Conservation (phyloP, 2,329 filamentous ascomycete genomes). For the Trichoderma sp. region DNA sequence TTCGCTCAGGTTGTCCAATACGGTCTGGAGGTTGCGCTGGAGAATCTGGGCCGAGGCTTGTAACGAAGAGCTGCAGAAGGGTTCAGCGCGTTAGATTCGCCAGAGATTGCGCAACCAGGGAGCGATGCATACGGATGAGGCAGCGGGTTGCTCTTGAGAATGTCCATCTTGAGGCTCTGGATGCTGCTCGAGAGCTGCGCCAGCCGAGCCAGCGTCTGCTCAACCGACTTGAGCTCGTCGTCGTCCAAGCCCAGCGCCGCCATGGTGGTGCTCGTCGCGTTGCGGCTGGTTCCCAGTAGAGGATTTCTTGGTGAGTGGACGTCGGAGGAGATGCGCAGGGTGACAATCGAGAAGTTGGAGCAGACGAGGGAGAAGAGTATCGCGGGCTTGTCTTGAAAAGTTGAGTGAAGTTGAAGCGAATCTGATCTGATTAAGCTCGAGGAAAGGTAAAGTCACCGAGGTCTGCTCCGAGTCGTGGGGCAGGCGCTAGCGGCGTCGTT, state of each 20-base stretch:
- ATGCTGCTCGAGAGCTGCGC: slow-evolving; percentile 70
- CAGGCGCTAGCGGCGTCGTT: neutral
- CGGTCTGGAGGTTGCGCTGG: slow-evolving; percentile 67
- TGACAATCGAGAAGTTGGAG: too few species aligned
- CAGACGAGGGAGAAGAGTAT: too few species aligned
- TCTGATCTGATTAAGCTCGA: neutral
- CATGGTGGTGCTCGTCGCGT: slow-evolving; percentile 35
- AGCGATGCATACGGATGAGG: slow-evolving; percentile 61
- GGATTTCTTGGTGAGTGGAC: neutral
- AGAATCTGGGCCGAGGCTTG: slow-evolving; percentile 73
- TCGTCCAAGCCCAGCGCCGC: slow-evolving; percentile 54
- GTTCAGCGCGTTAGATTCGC: slow-evolving; percentile 1
- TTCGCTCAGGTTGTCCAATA: slow-evolving; percentile 66
- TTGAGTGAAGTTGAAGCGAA: neutral
- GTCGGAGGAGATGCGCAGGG: neutral
- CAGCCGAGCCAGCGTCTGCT: slow-evolving; percentile 69
- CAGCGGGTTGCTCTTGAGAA: slow-evolving; percentile 65
- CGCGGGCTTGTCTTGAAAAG: neutral
- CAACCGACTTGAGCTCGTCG: slow-evolving; percentile 68
- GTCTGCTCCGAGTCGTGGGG: neutral
- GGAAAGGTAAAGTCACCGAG: neutral
- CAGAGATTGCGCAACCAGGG: neutral
- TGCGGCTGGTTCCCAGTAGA: neutral
- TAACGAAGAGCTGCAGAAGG: slow-evolving; percentile 61
- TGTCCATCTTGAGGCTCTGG: slow-evolving; percentile 61